Evolutionary conservation across 1,139 yeast genomes (phyloP), one percentile per base, ranked within the genome.

Genomic region (Suhomyces maxii): DNA sequence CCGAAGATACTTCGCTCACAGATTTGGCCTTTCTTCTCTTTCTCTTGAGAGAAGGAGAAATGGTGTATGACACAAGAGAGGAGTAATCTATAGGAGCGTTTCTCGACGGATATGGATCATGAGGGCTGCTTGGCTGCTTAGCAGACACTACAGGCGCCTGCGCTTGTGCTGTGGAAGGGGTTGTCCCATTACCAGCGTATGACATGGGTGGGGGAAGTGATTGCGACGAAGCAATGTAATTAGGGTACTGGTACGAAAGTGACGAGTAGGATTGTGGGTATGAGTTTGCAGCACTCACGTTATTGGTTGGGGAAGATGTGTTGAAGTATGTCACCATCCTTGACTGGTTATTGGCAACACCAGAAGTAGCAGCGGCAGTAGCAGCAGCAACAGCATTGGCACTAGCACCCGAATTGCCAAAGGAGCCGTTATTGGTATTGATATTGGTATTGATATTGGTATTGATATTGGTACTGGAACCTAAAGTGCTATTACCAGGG

Each of bases 21-120:
- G 49, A 43, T 41, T 49, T 47, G 38, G 51, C 47, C 37, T 49
- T 41, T 46, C 71, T 61, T 46, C 76, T 58, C 44, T 69, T 64
- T 11, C 76, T 52, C 50, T 69, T 69, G 30, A 69, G 58, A 34
- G 68, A 59, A 0, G 76, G 74, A 11, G 71, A 65, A 28, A 65
- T 64, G 4, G 77, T 72, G 48, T 65, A 70, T 37, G 66, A 63
- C 3, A 72, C 73, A 12, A 73, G 58, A 13, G 72, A 67, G 11
- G 70, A 61, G 53, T 71, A 72, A 50, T 73, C 76, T 33, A 72
- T 70, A 23, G 49, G 49, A 44, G 43, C 13, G 11, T 28, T 28
- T 28, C 31, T 28, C 11, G 31, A 28, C 3, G 31, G 31, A 28
- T 28, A 28, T 9, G 31, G 6, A 9, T 28, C 31, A 11, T 37